Percentiles rank a stretch among this genome's conserved stretches.
Evolutionary conservation across 345 rosid species (phyloP).

Genomic region (Carallia brachiata): DNA sequence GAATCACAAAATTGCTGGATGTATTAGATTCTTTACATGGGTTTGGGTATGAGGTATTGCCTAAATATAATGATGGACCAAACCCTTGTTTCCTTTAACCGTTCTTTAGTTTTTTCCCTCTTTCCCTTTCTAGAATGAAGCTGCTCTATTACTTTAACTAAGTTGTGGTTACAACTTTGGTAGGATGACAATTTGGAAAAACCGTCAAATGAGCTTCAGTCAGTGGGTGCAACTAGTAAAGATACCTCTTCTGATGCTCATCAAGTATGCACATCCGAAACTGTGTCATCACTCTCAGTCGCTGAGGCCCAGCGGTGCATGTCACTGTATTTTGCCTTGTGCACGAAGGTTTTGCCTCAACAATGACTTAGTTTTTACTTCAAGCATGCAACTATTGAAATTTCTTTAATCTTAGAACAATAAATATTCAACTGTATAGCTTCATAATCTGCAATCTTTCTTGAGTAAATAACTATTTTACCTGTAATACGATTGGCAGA

Average conservation of each 20-base stretch:
- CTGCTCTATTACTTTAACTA: not conserved
- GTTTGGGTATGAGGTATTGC: too few species aligned
- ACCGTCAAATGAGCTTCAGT: conserved; percentile 41
- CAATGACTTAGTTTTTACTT: not conserved
- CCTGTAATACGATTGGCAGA: conserved; percentile 52
- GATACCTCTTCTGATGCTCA: conserved; percentile 44
- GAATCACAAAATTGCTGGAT: too few species aligned
- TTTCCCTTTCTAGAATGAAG: not conserved
- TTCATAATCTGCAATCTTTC: conserved; percentile 1
- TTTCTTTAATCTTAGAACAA: not conserved
- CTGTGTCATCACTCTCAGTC: conserved; percentile 40
- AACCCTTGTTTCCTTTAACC: too few species aligned
- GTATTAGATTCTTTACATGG: too few species aligned
- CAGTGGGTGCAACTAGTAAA: conserved; percentile 35
- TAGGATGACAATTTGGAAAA: conserved; percentile 57
- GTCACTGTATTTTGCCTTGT: conserved; percentile 92
- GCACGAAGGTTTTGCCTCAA: conserved; percentile 73
- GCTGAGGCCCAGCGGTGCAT: conserved; percentile 81
- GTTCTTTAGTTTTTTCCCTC: not conserved
- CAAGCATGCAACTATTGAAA: not conserved
- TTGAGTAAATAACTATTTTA: conserved; percentile 12
- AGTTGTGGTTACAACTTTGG: conserved; percentile 8
- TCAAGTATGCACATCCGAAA: conserved; percentile 39
- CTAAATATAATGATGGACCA: too few species aligned
- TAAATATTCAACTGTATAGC: not conserved